Percentiles rank a stretch among this genome's conserved stretches.
Conservation (phyloP, 306 rosid genomes). For the Pachyrhizus erosus region DNA sequence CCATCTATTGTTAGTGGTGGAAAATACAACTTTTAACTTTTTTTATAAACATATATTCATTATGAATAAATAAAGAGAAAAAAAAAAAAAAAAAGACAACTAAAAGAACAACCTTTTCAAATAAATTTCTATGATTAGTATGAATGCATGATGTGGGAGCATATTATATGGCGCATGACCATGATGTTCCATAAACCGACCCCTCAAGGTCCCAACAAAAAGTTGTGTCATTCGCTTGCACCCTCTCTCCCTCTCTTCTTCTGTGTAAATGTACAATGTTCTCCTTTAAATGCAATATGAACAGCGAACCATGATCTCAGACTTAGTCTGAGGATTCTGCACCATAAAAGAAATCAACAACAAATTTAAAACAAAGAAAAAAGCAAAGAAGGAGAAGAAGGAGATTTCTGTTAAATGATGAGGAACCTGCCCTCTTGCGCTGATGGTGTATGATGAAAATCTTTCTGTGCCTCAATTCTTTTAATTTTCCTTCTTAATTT, state of each 20-base stretch:
- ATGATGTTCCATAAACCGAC: slow-evolving; percentile 27
- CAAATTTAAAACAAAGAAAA: too few relatives aligned
- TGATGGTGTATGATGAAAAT: slow-evolving; percentile 31
- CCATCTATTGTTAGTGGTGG: slow-evolving; percentile 31
- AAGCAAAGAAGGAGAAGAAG: background rate
- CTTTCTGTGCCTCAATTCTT: background rate
- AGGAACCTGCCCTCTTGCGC: slow-evolving; percentile 32
- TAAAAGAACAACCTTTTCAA: background rate
- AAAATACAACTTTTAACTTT: background rate
- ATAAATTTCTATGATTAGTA: background rate
- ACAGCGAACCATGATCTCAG: slow-evolving; percentile 27
- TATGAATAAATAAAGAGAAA: background rate
- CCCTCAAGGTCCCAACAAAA: background rate
- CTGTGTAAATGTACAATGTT: slow-evolving; percentile 9
- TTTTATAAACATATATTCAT: background rate
- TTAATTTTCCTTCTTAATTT: background rate
- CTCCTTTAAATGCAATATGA: background rate
- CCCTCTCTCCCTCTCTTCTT: background rate
- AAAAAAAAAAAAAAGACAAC: background rate
- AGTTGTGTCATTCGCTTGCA: background rate
- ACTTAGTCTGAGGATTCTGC: slow-evolving; percentile 39
- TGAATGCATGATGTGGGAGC: background rate
- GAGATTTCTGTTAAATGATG: slow-evolving; percentile 25
- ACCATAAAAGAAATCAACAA: background rate
- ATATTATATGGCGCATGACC: slow-evolving; percentile 14